Evolutionary conservation across 1,284 basidiomycete genomes (phyloP), one percentile per base, ranked within the genome.

Genomic region (Cryptococcus sp.): DNA sequence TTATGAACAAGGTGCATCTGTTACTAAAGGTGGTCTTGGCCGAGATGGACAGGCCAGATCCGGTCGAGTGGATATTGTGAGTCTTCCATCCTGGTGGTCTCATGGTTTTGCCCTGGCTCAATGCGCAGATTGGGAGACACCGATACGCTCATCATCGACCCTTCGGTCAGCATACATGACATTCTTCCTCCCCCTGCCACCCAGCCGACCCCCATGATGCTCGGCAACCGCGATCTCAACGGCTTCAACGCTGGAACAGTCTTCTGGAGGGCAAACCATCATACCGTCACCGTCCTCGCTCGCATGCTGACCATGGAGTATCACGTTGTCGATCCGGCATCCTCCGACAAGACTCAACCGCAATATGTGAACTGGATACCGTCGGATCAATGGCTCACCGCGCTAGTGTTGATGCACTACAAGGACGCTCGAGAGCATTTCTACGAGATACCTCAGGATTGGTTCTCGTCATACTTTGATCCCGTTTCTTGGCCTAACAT

Each of bases 381-480:
- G 7, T 36, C 33, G 9, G 45, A 47, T 47, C 45, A 50, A 45
- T 23, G 21, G n/a, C 1, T 25, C 26, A 26, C 49, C 26, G 39
- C 38, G 4, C 21, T 33, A n/a, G 32, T 43, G 2, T 22, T 56
- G 25, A 45, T 50, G 11, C 22, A 40, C 14, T 32, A 45, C 31
- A n/a, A 25, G 7, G 36, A 25, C 9, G 37, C 38, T 23, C 21
- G 23, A 14, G 43, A 45, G 11, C n/a, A 19, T 18, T 48, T 51
- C 40, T 46, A 46, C 41, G 43, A 51, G 40, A 51, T 56, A n/a
- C 54, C 51, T 9, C 40, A 45, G 31, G n/a, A 31, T 6, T 56
- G 54, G 54, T 37, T 53, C 25, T 53, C 51, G 31, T 52, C 51
- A 21, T 53, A 53, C 40, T 22, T 22, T 5, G 6, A 19, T n/a